Base-by-base conservation (phyloP, 768 basidiomycete genomes). In the Phylloporus rhodoxanthus region DNA sequence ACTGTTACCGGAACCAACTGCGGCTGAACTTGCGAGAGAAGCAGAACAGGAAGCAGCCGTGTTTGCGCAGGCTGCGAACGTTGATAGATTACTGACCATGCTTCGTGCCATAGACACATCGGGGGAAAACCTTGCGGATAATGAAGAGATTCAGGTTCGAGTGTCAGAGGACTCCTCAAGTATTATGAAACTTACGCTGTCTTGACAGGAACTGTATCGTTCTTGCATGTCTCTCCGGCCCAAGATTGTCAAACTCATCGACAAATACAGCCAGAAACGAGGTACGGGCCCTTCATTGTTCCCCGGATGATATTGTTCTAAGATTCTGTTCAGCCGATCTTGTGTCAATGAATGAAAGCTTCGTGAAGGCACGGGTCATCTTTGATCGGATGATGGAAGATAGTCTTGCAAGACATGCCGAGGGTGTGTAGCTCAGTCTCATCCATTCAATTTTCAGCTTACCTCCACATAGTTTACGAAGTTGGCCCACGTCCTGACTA, bases 371-470 rank as follows among this genome's bases (percentile, higher is more conserved):
- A 5, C 77, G 90, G 41, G 81, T 83, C 14, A 90, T 94, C 47
- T 98, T 94, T 59, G 93, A 96, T 62, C 73, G 84, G 28, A 89
- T 96, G 85, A 91, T 94, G 82, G 90, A 92, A 62, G 91, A 92
- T 53, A 88, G 85, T 59, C 70, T 92, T 26, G 84, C 87, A 5
- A 74, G 85, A 50, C 85, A 90, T 59, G 75, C 80, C 10, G 83
- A 78, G 42, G 73, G 84, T 85, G 62, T 43, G 74, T 66, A 6
- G 45, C 26, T 17, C 25, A 13, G 4, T 36, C 26, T 29, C 4
- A 8, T 19, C 43, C 41, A 9, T 46, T 44, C 38, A 21, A 42
- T n/a, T 17, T 52, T 19, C 15, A 30, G 51, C 42, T 59, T 25
- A 58, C 19, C 25, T 38, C 20, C 40, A 43, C 49, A 20, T 39